A percentile compares a stretch with the other conserved stretches of the same genome.
These are phyloP conservation scores for Schoenoplectus triqueter DNA, from an alignment of 202 grass and related monocot species.

Conservation along the genomic window DNA sequence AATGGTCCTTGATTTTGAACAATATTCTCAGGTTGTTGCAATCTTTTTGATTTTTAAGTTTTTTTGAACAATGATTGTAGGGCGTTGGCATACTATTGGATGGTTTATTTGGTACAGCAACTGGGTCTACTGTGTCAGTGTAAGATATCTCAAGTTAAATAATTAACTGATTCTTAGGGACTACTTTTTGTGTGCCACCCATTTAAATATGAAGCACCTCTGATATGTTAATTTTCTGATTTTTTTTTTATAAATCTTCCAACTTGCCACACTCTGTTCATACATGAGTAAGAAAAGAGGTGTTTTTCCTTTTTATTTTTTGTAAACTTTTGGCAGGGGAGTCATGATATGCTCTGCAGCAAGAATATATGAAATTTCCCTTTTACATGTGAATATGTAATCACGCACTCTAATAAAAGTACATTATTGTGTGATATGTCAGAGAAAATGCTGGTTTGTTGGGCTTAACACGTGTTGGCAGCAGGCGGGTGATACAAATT, in stretches of 20 bases:
- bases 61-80: conserved; percentile 40
- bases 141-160: conserved; percentile 49
- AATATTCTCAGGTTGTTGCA: background rate
- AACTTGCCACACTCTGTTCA: background rate
- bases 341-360: background rate
- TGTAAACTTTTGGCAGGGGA: background rate
- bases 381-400: background rate
- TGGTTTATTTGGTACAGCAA: conserved; percentile 77
- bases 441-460: conserved; percentile 91
- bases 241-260: background rate
- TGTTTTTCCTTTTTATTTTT: background rate
- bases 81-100: conserved; percentile 74
- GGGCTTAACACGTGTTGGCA: conserved; percentile 77
- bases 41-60: background rate
- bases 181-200: background rate
- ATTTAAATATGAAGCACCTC: background rate
- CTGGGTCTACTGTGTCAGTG: conserved; percentile 72
- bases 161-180: background rate
- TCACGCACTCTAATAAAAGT: conserved; percentile 12
- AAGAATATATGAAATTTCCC: conserved; percentile 26
- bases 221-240: background rate
- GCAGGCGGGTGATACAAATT: conserved; percentile 78
- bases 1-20: background rate
- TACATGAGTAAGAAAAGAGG: conserved; percentile 17
- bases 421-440: conserved; percentile 41